phyloP scores from a whole-genome alignment of 495 filamentous ascomycete genomes.

The Podospora anserina region DNA sequence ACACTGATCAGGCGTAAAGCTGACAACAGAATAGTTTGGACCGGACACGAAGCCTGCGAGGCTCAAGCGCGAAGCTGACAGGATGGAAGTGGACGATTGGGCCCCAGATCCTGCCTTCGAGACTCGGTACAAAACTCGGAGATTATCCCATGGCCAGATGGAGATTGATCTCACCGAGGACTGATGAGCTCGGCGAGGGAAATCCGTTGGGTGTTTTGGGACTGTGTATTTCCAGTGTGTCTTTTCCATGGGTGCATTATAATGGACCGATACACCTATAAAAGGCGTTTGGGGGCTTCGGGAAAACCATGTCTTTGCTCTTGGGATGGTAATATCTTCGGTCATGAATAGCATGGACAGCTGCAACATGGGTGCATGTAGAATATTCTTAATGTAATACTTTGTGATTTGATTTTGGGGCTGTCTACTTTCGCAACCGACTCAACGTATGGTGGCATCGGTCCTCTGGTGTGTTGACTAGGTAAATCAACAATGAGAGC shows the following conservation, averaged over 20 bases:
- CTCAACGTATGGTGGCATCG: too few relatives aligned
- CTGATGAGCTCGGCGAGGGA: neutral
- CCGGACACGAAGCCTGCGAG: neutral
- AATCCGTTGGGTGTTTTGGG: neutral
- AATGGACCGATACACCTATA: neutral
- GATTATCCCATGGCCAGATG: neutral
- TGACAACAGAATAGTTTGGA: neutral
- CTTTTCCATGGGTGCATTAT: neutral
- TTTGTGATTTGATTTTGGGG: neutral
- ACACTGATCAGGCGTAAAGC: neutral
- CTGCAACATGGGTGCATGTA: neutral
- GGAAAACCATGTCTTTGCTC: neutral
- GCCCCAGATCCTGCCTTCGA: neutral
- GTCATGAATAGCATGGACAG: neutral
- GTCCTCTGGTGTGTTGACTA: too few relatives aligned
- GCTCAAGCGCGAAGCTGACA: neutral
- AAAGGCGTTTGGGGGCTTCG: neutral
- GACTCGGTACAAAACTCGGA: neutral
- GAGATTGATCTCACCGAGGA: neutral
- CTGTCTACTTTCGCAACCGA: too few relatives aligned
- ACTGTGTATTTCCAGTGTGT: neutral
- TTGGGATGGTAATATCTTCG: neutral
- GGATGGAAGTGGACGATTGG: neutral
- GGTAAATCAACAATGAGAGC: too few relatives aligned
- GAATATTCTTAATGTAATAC: neutral